Conservation (phyloP, 805 yeast genomes). For the Teunomyces pallodes region DNA sequence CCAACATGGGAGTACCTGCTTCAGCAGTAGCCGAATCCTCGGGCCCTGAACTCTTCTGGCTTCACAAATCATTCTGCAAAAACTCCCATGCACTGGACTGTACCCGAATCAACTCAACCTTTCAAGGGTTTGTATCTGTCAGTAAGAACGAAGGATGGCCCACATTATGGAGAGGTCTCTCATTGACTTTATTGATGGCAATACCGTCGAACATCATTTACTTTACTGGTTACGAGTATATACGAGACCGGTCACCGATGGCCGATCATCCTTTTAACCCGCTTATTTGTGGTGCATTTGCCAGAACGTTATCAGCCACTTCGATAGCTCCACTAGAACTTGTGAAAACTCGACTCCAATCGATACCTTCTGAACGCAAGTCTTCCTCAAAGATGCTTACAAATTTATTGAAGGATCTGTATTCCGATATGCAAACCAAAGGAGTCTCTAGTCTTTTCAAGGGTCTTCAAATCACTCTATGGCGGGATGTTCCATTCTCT, state of each 20-base stretch:
- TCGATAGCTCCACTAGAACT: conserved; percentile 85
- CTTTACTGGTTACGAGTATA: conserved; percentile 87
- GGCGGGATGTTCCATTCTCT: conserved; percentile 97
- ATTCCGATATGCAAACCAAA: conserved; percentile 44
- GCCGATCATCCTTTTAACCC: conserved; percentile 62
- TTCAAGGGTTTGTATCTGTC: conserved; percentile 69
- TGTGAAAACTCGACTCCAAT: conserved; percentile 83
- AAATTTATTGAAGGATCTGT: conserved; percentile 54
- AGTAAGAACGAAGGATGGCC: conserved; percentile 67
- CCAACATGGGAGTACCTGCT: not conserved
- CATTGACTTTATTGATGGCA: conserved; percentile 81
- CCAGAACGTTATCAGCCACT: conserved; percentile 81
- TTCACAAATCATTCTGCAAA: conserved; percentile 35
- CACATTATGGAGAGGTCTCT: conserved; percentile 87
- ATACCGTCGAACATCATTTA: conserved; percentile 91
- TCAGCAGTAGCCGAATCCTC: conserved; percentile 5
- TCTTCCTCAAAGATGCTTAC: conserved; percentile 30
- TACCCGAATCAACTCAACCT: conserved; percentile 61
- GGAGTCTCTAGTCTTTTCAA: conserved; percentile 73
- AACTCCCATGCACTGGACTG: conserved; percentile 32
- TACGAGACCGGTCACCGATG: conserved; percentile 66
- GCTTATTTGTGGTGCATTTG: conserved; percentile 77
- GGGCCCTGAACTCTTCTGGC: conserved; percentile 32
- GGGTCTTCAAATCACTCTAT: conserved; percentile 82
- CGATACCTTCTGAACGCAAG: conserved; percentile 59